Evolutionary conservation across 805 yeast genomes (phyloP).

Genomic region (Lipomyces yamadae): DNA sequence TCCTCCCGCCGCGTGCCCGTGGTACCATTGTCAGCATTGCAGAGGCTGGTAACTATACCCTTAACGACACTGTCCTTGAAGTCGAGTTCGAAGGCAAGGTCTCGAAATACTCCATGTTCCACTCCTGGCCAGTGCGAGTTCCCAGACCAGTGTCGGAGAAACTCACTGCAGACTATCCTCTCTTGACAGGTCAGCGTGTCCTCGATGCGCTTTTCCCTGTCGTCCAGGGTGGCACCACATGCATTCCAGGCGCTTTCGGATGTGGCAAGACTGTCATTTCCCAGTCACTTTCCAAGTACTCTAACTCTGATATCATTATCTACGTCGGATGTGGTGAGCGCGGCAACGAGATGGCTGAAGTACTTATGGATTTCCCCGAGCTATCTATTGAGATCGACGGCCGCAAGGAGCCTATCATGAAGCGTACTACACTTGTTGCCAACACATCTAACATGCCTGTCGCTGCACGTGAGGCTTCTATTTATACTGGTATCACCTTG

Average conservation of each 20-base stretch:
- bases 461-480: conserved; percentile 99
- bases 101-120: conserved; percentile 87
- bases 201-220: conserved; percentile 96
- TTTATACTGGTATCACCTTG: conserved; percentile 97
- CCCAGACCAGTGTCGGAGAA: conserved; percentile 98
- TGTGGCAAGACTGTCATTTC: conserved; percentile 99
- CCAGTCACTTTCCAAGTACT: conserved; percentile 94
- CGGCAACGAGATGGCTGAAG: conserved; percentile 99
- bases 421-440: conserved; percentile 98
- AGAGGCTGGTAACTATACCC: conserved; percentile 84
- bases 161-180: conserved; percentile 89
- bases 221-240: conserved; percentile 99
- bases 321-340: conserved; percentile 97
- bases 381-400: conserved; percentile 88
- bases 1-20: conserved; percentile 97
- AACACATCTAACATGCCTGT: conserved; percentile 99
- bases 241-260: conserved; percentile 99
- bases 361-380: conserved; percentile 99
- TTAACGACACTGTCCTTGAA: conserved; percentile 88
- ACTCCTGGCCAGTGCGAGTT: conserved; percentile 99
- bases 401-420: conserved; percentile 97
- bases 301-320: conserved; percentile 95
- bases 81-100: conserved; percentile 92
- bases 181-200: conserved; percentile 98
- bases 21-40: conserved; percentile 95